Evolutionary conservation across 371 early-diverging fungal genomes (phyloP), one percentile per base, ranked within the genome.

Genomic region (Conidiobolus incongruus): DNA sequence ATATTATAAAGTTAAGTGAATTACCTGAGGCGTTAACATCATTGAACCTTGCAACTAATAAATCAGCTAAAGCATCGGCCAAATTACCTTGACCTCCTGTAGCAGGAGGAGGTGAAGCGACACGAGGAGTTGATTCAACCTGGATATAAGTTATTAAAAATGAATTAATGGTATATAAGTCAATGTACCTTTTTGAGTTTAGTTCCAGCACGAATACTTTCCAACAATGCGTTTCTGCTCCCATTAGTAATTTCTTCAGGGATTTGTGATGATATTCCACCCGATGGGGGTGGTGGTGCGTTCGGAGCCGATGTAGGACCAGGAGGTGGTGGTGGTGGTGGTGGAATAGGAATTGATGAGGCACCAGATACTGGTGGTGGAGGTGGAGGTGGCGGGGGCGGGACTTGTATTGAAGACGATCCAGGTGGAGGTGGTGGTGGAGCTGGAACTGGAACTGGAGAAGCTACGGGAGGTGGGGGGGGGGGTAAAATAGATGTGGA

Each of bases 171-270:
- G n/a, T n/a, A n/a, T n/a, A n/a, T n/a, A n/a, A n/a, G n/a, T 10
- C 6, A n/a, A n/a, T n/a, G 7, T 35, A 40, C 40, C 22, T 40
- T 40, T 22, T 30, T 24, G 4, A 40, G 30, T 16, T 12, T 28
- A 8, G 24, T 29, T 16, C 40, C 40, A 13, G 40, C 40, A 4
- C 31, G 40, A 8, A 40, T 40, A 40, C 40, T 40, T 8, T 23
- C n/a, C 2, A 40, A 29, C 15, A 40, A 17, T 5, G 5, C 15
- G 8, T 13, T 15, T 28, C n/a, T n/a, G n/a, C n/a, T n/a, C n/a
- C n/a, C n/a, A n/a, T n/a, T n/a, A n/a, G n/a, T n/a, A n/a, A n/a
- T n/a, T n/a, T n/a, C n/a, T n/a, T n/a, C n/a, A n/a, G n/a, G n/a
- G n/a, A n/a, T n/a, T n/a, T n/a, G n/a, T n/a, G n/a, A n/a, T n/a